A percentile compares a stretch with the other conserved stretches of the same genome.
These are phyloP conservation scores for Orobanche coerulescens DNA, from an alignment of 257 asterid species.

Conservation along the genomic window DNA sequence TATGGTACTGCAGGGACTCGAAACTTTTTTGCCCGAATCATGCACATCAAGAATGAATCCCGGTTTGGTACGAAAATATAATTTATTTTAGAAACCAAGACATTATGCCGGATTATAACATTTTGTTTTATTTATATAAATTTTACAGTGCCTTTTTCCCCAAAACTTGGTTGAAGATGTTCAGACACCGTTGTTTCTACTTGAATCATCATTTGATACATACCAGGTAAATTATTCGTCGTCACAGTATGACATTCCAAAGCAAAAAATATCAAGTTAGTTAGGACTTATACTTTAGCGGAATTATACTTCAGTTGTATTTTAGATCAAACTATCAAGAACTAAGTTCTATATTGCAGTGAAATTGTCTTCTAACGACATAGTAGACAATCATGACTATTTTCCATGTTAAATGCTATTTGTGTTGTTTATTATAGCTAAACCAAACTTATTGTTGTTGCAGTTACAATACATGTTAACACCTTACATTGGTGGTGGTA, in stretches of 20 bases:
- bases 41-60: constrained; percentile 21
- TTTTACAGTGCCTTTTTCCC: constrained; percentile 30
- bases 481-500: constrained; percentile 10
- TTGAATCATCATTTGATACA: constrained; percentile 23
- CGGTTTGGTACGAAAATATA: not conserved
- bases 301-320: too few species aligned
- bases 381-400: too few species aligned
- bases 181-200: constrained; percentile 28
- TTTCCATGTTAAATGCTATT: too few species aligned
- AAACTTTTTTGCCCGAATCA: constrained; percentile 10
- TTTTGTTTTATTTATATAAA: not conserved
- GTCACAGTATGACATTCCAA: not conserved
- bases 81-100: too few species aligned
- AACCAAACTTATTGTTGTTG: not conserved
- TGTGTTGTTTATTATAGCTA: too few species aligned
- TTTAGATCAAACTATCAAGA: too few species aligned
- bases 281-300: too few species aligned
- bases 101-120: not conserved
- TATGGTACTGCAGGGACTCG: constrained; percentile 11
- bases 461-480: not conserved
- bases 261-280: too few species aligned
- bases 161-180: constrained; percentile 18
- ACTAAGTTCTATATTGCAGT: too few species aligned
- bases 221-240: constrained; percentile 20
- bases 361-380: too few species aligned